Percentiles rank a stretch among this genome's conserved stretches.
Evolutionary conservation across 441 rosid species (phyloP).

Genomic region (Euphorbia schlechtendalii): DNA sequence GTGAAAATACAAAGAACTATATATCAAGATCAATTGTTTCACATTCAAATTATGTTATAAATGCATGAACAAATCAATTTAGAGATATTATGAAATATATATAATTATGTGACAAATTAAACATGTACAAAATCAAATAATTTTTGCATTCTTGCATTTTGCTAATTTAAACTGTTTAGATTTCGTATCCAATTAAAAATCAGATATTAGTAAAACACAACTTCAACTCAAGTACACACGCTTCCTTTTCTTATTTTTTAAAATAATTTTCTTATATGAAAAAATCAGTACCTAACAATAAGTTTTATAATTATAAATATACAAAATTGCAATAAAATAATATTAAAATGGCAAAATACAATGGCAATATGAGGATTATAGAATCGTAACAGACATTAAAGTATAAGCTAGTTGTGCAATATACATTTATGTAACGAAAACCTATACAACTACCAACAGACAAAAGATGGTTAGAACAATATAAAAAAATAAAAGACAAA

Average conservation of each 20-base stretch:
- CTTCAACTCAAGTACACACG: neutral
- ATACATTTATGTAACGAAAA: neutral
- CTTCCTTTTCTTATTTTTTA: no score
- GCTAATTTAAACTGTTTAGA: neutral
- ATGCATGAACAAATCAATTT: no score
- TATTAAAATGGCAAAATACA: no score
- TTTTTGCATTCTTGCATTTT: no score
- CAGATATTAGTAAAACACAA: neutral
- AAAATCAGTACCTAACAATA: neutral
- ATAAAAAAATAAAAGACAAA: neutral
- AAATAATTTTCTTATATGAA: no score
- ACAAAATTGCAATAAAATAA: neutral
- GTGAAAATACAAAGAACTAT: no score
- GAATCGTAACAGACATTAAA: neutral
- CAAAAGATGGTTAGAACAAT: neutral
- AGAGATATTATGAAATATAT: no score
- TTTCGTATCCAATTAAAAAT: conserved; percentile 1
- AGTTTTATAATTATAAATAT: neutral
- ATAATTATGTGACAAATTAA: no score
- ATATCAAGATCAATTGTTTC: no score
- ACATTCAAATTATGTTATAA: no score
- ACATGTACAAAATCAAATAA: no score
- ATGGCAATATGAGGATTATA: no score
- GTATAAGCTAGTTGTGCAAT: neutral
- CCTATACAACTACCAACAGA: neutral